phyloP scores from a whole-genome alignment of 2,329 filamentous ascomycete species.

The Fusarium solani-melongenae region DNA sequence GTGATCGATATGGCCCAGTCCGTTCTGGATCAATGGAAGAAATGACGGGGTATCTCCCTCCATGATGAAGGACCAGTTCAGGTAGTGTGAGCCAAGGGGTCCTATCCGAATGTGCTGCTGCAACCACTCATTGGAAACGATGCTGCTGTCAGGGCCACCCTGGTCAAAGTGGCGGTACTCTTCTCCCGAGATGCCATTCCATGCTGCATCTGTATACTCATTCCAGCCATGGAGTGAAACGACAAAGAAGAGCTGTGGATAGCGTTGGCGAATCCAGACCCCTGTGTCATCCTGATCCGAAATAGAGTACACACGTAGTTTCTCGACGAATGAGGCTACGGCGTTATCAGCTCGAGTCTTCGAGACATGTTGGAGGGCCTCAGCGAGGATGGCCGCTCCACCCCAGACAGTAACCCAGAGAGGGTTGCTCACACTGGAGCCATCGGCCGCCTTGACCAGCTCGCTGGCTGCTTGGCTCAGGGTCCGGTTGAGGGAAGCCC shows the following conservation, averaged over 20 bases:
- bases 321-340: conserved; percentile 49
- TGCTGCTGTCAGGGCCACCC: conserved; percentile 29
- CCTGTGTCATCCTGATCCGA: conserved; percentile 69
- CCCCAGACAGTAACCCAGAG: conserved; percentile 65
- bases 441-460: conserved; percentile 44
- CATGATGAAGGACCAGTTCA: conserved; percentile 58
- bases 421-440: conserved; percentile 52
- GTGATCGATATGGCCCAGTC: conserved; percentile 54
- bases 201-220: conserved; percentile 63
- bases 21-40: conserved; percentile 49
- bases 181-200: conserved; percentile 60
- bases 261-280: conserved; percentile 63
- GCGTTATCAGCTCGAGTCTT: conserved; percentile 42
- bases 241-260: conserved; percentile 66
- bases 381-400: conserved; percentile 62
- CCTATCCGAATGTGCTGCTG: conserved; percentile 62
- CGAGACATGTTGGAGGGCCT: conserved; percentile 54
- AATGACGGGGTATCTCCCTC: conserved; percentile 63
- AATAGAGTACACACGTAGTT: conserved; percentile 64
- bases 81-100: conserved; percentile 54
- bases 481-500: neutral
- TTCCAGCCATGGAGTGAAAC: conserved; percentile 65
- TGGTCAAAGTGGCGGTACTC: conserved; percentile 1
- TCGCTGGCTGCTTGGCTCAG: conserved; percentile 5
- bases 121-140: conserved; percentile 61